Evolutionary conservation across 345 rosid species (phyloP).

Genomic region (Microcos paniculata): DNA sequence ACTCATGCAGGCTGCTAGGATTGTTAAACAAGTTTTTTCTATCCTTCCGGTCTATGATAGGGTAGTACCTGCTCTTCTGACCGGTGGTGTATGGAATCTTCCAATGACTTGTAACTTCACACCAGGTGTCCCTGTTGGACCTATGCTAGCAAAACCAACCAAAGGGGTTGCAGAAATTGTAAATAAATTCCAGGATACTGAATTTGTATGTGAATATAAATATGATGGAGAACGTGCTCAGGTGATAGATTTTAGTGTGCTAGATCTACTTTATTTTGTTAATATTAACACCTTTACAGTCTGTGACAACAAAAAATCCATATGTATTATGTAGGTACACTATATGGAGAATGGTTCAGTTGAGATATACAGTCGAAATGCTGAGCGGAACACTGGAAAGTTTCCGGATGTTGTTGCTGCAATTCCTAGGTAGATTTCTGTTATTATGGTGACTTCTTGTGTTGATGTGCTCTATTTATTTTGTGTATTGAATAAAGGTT

Average conservation of each 20-base stretch:
- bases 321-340: slow-evolving; percentile 58
- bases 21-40: slow-evolving; percentile 84
- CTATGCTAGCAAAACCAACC: slow-evolving; percentile 95
- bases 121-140: slow-evolving; percentile 85
- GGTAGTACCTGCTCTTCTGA: slow-evolving; percentile 79
- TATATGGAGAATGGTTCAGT: slow-evolving; percentile 82
- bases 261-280: slow-evolving; percentile 8
- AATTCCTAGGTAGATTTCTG: slow-evolving; percentile 56
- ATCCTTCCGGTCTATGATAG: slow-evolving; percentile 91
- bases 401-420: slow-evolving; percentile 83
- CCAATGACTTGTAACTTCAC: slow-evolving; percentile 65
- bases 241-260: slow-evolving; percentile 37
- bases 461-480: not conserved
- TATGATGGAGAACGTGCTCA: slow-evolving; percentile 99
- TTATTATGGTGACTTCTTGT: slow-evolving; percentile 1
- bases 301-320: slow-evolving; percentile 5
- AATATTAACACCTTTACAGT: slow-evolving; percentile 9
- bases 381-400: slow-evolving; percentile 88
- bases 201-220: slow-evolving; percentile 85
- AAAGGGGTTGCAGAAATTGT: slow-evolving; percentile 82
- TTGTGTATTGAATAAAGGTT: slow-evolving; percentile 1
- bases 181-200: slow-evolving; percentile 77
- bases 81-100: slow-evolving; percentile 85
- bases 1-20: slow-evolving; percentile 69
- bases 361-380: slow-evolving; percentile 94